Evolutionary conservation across 163 green algal species (phyloP), one percentile per base, ranked within the genome.

Genomic region (Prototheca cutis): DNA sequence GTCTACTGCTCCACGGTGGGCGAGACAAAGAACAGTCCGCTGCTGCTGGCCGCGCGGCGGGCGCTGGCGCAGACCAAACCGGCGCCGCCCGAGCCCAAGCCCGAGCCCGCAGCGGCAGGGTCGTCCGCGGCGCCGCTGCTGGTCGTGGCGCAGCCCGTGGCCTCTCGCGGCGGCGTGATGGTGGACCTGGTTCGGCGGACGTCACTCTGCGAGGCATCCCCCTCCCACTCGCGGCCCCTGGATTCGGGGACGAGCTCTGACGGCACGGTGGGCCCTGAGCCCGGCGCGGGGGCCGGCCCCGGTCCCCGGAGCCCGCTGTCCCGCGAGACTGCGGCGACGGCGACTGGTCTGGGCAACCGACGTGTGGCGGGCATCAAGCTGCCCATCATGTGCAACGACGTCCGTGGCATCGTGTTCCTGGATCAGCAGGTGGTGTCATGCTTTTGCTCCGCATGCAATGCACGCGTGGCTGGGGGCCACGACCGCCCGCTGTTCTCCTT

Each of bases 401-500:
- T 72, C 7, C 53, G 58, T 0, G 65, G 65, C 21, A 21, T 72
- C 27, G 65, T 66, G 27, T 63, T 61, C 45, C 42, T 72, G 34
- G 65, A 72, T 53, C 65, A 72, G 45, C 65, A 72, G 25, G 65
- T 72, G 27, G 55, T 69, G 31, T 48, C 53, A 18, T 59, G 53
- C 53, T 47, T 34, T 31, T 65, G 63, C 65, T 28, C 58, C 10
- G n/a, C 34, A 10, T 72, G 65, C 58, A 42, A 63, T 31, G 52
- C 34, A 21, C 58, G 65, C 4, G 65, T 72, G 58, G 42, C 32
- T 0, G 53, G 25, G 3, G 65, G 65, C 24, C 58, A 72, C 53
- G 65, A 59, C 42, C 58, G 65, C 33, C 65, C 65, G 13, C 58
- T 72, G 24, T 72, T 72, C 58, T 61, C 40, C 58, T 72, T 72